A percentile compares a stretch with the other conserved stretches of the same genome.
phyloP scores from a whole-genome alignment of 2,329 filamentous ascomycete species.

The Colletotrichum spinosum region DNA sequence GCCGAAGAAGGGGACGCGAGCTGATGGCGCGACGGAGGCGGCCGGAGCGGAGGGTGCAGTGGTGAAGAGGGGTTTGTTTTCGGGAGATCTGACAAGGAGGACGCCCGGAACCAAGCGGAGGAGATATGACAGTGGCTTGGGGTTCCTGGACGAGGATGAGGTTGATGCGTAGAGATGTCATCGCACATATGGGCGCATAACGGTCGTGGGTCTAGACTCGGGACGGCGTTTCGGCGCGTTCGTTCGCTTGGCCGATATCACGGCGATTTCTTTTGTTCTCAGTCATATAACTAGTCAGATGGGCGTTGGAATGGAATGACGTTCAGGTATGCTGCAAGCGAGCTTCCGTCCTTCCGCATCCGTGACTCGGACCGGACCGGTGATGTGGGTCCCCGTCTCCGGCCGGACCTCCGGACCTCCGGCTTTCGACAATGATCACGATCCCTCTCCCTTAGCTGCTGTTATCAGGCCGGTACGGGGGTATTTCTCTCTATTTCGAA shows the following conservation, averaged over 20 bases:
- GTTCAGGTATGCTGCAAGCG: too few species aligned
- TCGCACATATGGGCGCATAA: background rate
- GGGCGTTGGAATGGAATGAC: too few species aligned
- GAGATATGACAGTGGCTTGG: slow-evolving; percentile 66
- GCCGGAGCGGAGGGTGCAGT: slow-evolving; percentile 38
- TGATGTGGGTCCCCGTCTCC: background rate
- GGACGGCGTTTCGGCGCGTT: slow-evolving; percentile 14
- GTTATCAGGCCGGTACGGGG: background rate
- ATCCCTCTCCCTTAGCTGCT: background rate
- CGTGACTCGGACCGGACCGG: too few species aligned
- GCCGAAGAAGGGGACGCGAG: slow-evolving; percentile 21
- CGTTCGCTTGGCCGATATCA: slow-evolving; percentile 10
- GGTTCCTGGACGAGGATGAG: slow-evolving; percentile 66
- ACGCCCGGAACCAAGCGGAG: slow-evolving; percentile 55
- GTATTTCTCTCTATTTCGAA: background rate
- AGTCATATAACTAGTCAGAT: background rate
- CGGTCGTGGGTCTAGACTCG: background rate
- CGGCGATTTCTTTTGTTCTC: slow-evolving; percentile 13
- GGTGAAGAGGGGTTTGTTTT: slow-evolving; percentile 40
- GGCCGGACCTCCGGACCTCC: background rate
- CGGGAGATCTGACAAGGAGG: slow-evolving; percentile 45
- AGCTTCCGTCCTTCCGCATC: too few species aligned
- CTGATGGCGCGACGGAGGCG: slow-evolving; percentile 16
- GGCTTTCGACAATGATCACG: background rate
- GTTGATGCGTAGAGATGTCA: slow-evolving; percentile 42